Conservation (phyloP, 129 eudicot species). For the Centaurea solstitialis region DNA sequence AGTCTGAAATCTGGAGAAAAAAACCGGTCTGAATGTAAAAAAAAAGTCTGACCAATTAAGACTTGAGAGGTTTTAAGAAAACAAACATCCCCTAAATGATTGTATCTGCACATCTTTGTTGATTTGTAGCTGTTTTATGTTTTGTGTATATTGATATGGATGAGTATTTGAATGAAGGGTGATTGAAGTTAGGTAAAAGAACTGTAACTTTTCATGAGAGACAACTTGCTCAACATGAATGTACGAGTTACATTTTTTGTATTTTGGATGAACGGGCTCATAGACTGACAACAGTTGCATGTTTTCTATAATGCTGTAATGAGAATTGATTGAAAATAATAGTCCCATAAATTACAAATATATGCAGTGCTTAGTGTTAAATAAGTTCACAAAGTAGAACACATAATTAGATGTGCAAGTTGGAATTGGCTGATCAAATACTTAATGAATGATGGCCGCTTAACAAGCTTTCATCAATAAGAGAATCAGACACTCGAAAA, state of each 20-base stretch:
- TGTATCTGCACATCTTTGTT: not conserved
- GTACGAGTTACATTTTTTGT: not conserved
- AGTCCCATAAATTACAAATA: not conserved
- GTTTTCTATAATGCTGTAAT: slow-evolving; percentile 1
- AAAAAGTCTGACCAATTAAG: no score
- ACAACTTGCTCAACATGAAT: not conserved
- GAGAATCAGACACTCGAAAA: no score
- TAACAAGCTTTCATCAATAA: no score
- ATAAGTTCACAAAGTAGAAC: not conserved
- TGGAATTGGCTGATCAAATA: not conserved
- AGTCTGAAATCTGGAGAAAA: no score
- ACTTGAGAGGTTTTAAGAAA: no score
- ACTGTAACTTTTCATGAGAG: not conserved
- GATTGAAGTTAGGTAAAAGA: not conserved
- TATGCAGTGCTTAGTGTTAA: not conserved
- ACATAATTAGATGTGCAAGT: not conserved
- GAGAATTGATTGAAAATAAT: not conserved
- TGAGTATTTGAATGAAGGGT: no score
- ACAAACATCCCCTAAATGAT: not conserved
- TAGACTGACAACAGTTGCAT: not conserved
- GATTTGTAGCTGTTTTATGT: not conserved
- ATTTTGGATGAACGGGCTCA: not conserved
- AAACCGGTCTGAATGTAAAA: no score
- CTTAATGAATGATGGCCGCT: not conserved
- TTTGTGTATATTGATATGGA: no score